Conservation (phyloP, 208 protist species). For the Trypanosoma caninum region DNA sequence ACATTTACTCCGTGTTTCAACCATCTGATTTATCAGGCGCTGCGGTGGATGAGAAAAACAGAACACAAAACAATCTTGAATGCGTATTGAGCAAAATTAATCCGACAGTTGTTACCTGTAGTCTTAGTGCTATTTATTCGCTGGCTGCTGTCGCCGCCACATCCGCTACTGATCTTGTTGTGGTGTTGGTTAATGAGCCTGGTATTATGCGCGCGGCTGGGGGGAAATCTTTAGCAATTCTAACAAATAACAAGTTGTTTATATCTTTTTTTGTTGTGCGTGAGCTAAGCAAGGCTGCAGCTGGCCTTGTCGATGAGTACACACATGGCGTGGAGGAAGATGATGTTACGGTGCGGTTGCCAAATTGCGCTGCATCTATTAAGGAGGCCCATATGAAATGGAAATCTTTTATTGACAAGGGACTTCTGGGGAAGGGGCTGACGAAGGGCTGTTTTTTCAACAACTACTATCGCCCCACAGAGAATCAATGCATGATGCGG, state of each 20-base stretch:
- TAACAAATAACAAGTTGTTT: conserved; percentile 43
- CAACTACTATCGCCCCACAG: conserved; percentile 45
- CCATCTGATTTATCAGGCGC: conserved; percentile 27
- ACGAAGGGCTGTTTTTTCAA: conserved; percentile 44
- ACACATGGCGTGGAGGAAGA: conserved; percentile 33
- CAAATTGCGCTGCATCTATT: conserved; percentile 41
- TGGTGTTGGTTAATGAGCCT: conserved; percentile 55
- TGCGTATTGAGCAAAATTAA: conserved; percentile 39
- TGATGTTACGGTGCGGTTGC: not conserved
- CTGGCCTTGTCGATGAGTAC: conserved; percentile 53
- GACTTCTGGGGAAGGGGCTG: conserved; percentile 3
- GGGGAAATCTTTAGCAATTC: conserved; percentile 37
- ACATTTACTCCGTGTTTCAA: conserved; percentile 63
- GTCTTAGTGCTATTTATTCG: conserved; percentile 22
- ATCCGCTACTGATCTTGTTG: conserved; percentile 41
- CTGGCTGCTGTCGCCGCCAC: conserved; percentile 26
- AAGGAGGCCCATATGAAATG: conserved; percentile 24
- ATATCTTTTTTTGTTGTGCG: conserved; percentile 58
- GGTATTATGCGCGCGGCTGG: conserved; percentile 24
- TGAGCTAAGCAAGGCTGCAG: conserved; percentile 59
- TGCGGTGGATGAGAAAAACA: not conserved
- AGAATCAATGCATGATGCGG: conserved; percentile 48
- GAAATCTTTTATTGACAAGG: conserved; percentile 29
- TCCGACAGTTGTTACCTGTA: conserved; percentile 38
- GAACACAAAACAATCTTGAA: conserved; percentile 37